Evolutionary conservation across 2,329 filamentous ascomycete genomes (phyloP).

Genomic region (Fusarium redolens): DNA sequence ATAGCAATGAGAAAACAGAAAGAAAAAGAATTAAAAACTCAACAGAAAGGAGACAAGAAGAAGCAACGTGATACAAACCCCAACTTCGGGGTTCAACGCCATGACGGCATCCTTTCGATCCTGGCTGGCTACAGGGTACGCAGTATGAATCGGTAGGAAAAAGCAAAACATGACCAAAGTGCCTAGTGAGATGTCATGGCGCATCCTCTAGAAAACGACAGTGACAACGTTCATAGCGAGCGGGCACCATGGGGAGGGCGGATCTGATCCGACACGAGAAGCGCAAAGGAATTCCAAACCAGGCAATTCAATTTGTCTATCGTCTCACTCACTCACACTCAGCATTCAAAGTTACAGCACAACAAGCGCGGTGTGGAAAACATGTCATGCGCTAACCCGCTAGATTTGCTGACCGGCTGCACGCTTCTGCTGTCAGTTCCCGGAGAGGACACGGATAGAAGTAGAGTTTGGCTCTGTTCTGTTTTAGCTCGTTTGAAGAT

Average conservation of each 20-base stretch:
- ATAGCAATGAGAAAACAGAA: conserved; percentile 22
- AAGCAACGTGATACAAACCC: conserved; percentile 29
- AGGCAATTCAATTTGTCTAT: conserved; percentile 30
- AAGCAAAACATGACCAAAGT: conserved; percentile 10
- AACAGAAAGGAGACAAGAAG: conserved; percentile 4
- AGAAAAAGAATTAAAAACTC: neutral
- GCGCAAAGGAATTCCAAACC: conserved; percentile 20
- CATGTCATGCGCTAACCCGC: conserved; percentile 33
- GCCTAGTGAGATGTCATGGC: conserved; percentile 31
- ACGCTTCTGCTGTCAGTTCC: conserved; percentile 34
- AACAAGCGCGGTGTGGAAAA: conserved; percentile 11
- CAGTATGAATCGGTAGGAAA: conserved; percentile 18
- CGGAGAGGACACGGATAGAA: conserved; percentile 13
- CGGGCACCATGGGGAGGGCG: conserved; percentile 27
- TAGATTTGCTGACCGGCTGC: conserved; percentile 39
- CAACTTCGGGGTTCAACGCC: conserved; percentile 7
- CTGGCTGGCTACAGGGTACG: conserved; percentile 28
- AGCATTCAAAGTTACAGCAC: neutral
- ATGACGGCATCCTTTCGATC: conserved; percentile 34
- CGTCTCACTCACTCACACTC: neutral
- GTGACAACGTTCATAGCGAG: neutral
- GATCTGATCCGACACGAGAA: conserved; percentile 24
- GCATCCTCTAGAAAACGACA: neutral
- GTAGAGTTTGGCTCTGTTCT: neutral
- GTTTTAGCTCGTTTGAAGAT: conserved; percentile 32